Base-by-base conservation (phyloP, 345 rosid genomes). In the Sisymbrium irio region DNA sequence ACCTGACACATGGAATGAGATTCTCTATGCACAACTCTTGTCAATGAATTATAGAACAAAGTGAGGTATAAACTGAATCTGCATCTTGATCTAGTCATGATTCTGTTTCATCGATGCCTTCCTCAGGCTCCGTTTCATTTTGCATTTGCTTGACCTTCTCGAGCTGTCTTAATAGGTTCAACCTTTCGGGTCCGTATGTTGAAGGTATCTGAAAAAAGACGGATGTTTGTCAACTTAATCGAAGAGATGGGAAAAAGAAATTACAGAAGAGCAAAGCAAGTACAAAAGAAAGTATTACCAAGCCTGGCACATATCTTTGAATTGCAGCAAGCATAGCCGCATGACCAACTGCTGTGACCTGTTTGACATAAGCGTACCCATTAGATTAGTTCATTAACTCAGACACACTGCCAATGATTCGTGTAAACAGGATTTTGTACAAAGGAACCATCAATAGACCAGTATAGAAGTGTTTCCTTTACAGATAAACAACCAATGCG, bases 281-380 rank as follows among this genome's bases (percentile, higher is more conserved):
- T 28, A 54, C 14, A 20, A 62, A 54, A 70, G 79, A 77, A 51
- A 53, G 74, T 69, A 57, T 75, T 54, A 95, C 97, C 97, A 92
- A 78, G 72, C 89, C 77, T 13, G 99, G 97, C 0, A 85, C 89
- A 72, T 95, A 88, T 88, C 92, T 85, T 81, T 92, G 99, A 65
- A 92, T 95, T 27, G 95, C 97, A 65, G 99, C 97, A 83, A 95
- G 75, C 79, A 95, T 92, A 35, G 99, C 97, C 11, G 99, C 97
- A 56, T 88, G 97, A 58, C 99, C 99, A 72, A 95, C 91, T 51
- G 99, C 97, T 77, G 99, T 95, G 32, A 92, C 97, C 99, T 95
- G 83, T 41, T 37, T 55, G 65, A 72, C 62, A 58, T 19, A 25
- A 47, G 27, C 40, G 39, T 54, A 45, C 13, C 1, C 33, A 12